These are phyloP conservation scores for Boletus reticuloceps DNA, from an alignment of 768 basidiomycete genomes.

Conservation along the genomic window DNA sequence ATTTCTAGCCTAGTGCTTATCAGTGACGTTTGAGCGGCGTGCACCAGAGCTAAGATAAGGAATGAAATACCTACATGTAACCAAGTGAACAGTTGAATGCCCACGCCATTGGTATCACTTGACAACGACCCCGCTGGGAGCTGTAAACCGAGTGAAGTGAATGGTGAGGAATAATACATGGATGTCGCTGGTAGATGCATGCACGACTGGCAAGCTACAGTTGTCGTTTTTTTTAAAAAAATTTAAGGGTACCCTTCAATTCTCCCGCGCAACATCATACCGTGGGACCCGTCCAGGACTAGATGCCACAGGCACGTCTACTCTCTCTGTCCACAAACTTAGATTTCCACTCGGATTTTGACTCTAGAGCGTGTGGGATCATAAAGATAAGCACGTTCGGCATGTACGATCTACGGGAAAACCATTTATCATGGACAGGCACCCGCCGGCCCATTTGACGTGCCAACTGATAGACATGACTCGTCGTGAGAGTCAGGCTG, in stretches of 20 bases:
- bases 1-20: slow-evolving; percentile 13
- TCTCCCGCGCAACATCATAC: no score
- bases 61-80: not conserved
- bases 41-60: slow-evolving; percentile 17
- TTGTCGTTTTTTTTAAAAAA: no score
- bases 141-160: no score
- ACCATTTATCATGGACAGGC: not conserved
- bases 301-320: not conserved
- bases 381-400: slow-evolving; percentile 5
- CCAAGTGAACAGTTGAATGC: not conserved
- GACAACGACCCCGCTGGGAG: not conserved
- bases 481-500: no score
- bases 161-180: not conserved
- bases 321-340: not conserved
- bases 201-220: no score
- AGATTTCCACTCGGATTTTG: no score
- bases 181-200: no score
- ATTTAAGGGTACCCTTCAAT: no score
- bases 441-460: no score
- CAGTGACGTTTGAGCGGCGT: slow-evolving; percentile 1
- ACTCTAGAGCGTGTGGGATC: not conserved
- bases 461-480: no score
- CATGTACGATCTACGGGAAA: not conserved
- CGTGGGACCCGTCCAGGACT: no score
- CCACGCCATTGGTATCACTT: not conserved